Base-by-base conservation (phyloP, 1,139 yeast species). In the Pichia sp. region DNA sequence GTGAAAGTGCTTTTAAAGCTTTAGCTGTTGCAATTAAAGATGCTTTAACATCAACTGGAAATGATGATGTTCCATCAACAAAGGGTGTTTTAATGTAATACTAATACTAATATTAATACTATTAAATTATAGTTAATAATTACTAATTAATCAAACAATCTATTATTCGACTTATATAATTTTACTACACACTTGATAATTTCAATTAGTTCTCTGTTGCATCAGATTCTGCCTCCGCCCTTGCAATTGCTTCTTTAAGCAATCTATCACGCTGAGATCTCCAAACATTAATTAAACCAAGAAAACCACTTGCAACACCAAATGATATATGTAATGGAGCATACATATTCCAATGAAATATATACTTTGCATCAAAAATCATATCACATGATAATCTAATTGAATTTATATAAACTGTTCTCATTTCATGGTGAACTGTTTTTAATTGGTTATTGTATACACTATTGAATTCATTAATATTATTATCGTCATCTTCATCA, bases 1-100 rank as follows among this genome's bases (percentile, higher is more conserved):
- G 96, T 39, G 98, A 92, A 68, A 79, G 89, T 63, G 97, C 98
- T 0, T 92, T 92, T 71, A 92, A 92, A 69, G 96, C 97, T 1
- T 71, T 89, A 59, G 98, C 98, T 0, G 73, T 92, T 25, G 98
- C 98, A 7, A 74, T 92, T 47, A 83, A 79, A 59, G 96, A 89
- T 62, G 94, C 98, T 34, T 82, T 79, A 47, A 76, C 92, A 9
- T 74, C 77, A 57, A 88, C 88, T 39, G 98, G 97, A 27, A 79
- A 82, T 25, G 73, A 88, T 60, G 98, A 92, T 54, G 88, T 92
- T 44, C 98, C 98, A 25, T 85, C 95, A 51, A 92, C 98, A 26
- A 92, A 92, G 68, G 98, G 98, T 45, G 98, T 92, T 9, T 73
- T 92, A 45, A 80, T 79, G 62, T 80, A 42, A 35, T 18, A 12